Base-by-base conservation (phyloP, 129 eudicot species). In the Scalesia atractyloides region DNA sequence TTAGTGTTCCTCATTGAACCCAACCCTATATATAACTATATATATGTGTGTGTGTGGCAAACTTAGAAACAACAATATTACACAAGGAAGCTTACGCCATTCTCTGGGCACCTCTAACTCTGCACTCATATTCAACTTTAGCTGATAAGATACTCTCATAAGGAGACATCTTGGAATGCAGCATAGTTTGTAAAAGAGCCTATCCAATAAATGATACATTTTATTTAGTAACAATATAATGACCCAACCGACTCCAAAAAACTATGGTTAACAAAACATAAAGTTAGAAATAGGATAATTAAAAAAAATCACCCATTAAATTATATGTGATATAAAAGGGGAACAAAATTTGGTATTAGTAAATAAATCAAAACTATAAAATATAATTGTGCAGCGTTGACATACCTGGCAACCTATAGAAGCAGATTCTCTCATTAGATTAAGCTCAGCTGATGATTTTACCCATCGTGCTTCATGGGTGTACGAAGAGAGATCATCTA, bases 81-180 rank as follows among this genome's bases (percentile, higher is more conserved):
- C 53, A 15, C 16, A 39, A 13, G 46, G 66, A 43, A 64, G 57
- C 97, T 72, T 86, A 93, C 98, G 97, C 96, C 98, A 93, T 93
- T 86, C 92, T 89, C 80, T 93, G 92, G 57, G 98, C 96, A 61
- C 98, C 98, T 81, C 97, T 84, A 47, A 64, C 82, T 81, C 85
- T 86, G 87, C 98, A 93, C 57, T 90, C 98, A 50, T 84, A 93
- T 84, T 93, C 98, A 71, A 89, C 90, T 78, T 90, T 93, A 34
- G 98, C 97, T 74, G 97, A 78, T 69, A 93, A 80, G 76, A 89
- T 84, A 59, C 68, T 71, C 85, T 93, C 98, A 64, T 82, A 68
- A 22, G 98, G 95, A 79, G 70, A 84, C 52, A 71, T 68, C 79
- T 82, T 93, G 2, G 96, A 93, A 66, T 85, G 80, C 69, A 93